Conservation (phyloP, 2,329 filamentous ascomycete species). For the Tolypocladium album region DNA sequence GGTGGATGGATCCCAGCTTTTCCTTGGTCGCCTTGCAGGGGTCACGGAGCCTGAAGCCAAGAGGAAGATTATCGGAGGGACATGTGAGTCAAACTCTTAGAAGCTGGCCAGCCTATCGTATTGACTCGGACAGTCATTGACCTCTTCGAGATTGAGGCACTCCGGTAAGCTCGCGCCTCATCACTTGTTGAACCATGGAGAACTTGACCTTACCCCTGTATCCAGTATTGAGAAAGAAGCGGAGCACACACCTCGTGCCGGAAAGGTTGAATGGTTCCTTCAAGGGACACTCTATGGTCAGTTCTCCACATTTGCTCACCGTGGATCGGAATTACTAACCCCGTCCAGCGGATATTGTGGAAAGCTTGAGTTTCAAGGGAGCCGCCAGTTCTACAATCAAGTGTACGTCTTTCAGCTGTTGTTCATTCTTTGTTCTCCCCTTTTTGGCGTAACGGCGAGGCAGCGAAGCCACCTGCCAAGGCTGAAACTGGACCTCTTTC, state of each 20-base stretch:
- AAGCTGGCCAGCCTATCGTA: too few species aligned
- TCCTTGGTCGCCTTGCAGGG: too few species aligned
- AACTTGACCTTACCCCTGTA: not conserved
- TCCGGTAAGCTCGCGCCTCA: not conserved
- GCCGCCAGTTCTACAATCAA: not conserved
- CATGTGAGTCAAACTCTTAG: too few species aligned
- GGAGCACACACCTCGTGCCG: not conserved
- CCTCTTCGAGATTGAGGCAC: too few species aligned
- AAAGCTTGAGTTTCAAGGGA: not conserved
- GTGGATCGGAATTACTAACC: not conserved
- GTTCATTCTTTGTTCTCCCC: not conserved
- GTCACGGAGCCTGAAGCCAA: too few species aligned
- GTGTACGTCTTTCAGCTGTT: not conserved
- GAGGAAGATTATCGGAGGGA: too few species aligned
- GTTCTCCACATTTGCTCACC: not conserved
- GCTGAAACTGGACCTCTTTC: not conserved
- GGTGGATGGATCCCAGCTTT: too few species aligned
- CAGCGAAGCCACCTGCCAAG: not conserved
- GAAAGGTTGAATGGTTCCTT: not conserved
- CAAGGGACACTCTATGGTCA: not conserved
- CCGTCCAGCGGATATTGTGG: not conserved
- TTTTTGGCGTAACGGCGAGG: not conserved
- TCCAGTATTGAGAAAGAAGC: not conserved
- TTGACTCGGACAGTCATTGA: too few species aligned
- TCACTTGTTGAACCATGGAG: not conserved